Evolutionary conservation across 2,329 filamentous ascomycete species (phyloP), one percentile per base, ranked within the genome.

Genomic region (Alternaria triticina): DNA sequence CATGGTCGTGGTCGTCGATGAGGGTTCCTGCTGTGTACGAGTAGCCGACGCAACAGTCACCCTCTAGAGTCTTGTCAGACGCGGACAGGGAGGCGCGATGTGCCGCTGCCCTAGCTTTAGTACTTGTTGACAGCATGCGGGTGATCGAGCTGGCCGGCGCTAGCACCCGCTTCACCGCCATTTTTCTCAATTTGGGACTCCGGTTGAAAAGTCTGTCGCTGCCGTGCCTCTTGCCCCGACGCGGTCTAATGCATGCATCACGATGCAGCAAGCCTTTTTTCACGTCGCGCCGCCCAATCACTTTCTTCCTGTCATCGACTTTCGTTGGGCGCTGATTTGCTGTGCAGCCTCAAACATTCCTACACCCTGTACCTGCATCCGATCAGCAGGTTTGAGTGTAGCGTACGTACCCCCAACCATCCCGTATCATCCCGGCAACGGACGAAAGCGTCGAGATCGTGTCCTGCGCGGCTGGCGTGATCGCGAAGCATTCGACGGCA

Each of bases 1-100:
- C 69, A 70, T 70, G 64, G 58, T 64, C 55, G 66, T 36, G 59
- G 68, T 69, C 55, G 63, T 65, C 62, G 68, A 59, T 63, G 67
- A 61, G 65, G 51, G 61, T 59, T 59, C 55, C 58, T 65, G 62
- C 65, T 58, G 55, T 54, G 64, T 60, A 57, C 62, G 62, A 57
- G 46, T 52, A 51, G 52, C 52, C 61, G 59, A 62, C 60, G 60
- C 59, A 62, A 62, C 50, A 62, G 59, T 70, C 64, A 64, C 64
- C 61, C 56, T 62, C 62, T 54, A 46, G 22, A 50, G 51, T 57
- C 61, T 66, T 66, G 54, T 66, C 64, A 57, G 64, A 66, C 49
- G 61, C 61, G 64, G 61, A 66, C 54, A 62, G 51, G 57, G 57
- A 54, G 61, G 56, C 63, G 64, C 64, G 64, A 57, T 50, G 58